Base-by-base conservation (phyloP, 768 basidiomycete genomes). In the Cystofilobasidium macerans region DNA sequence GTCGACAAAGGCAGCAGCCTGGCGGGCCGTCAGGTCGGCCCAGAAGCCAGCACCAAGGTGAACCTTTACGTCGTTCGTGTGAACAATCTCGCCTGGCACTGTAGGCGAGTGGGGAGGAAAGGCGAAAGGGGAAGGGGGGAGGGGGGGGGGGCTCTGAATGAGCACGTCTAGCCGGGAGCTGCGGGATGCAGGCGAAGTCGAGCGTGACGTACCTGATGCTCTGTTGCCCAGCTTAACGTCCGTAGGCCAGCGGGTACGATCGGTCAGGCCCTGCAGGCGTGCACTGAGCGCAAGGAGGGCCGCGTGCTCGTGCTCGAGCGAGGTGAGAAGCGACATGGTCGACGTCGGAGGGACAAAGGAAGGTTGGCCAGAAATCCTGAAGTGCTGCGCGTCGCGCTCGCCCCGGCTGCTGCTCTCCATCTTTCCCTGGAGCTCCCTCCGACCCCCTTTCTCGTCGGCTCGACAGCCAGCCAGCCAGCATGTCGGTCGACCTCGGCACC, bases 41-140 rank as follows among this genome's bases (percentile, higher is more conserved):
- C 62, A 64, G 53, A 53, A 64, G 6, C 54, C 62, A 26, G 43
- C 62, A 12, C 62, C 62, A 24, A 64, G 38, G 36, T 64, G 62
- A 24, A 64, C 62, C 20, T 56, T 36, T 14, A 64, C n/a, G 28
- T 64, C 62, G 62, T 64, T 64, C 18, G 62, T 64, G 28, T 64
- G 62, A 20, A 64, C 28, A 32, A 64, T 42, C 40, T 54, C 53
- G 38, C 62, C 62, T 14, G 22, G 22, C 30, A 56, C 62, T 64
- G 40, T 0, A 36, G 14, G 2, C 2, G 8, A 53, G 42, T 3
- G 42, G 42, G 9, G 13, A 42, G 42, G 42, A 20, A 18, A 11
- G 16, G 28, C 6, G 1, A 24, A n/a, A 26, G 26, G 24, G 11
- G 20, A 24, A n/a, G 18, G 26, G 24, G 11, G 20, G 18, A 13